These are phyloP conservation scores for Volvariella surrecta DNA, from an alignment of 1,284 basidiomycete species.

Conservation along the genomic window DNA sequence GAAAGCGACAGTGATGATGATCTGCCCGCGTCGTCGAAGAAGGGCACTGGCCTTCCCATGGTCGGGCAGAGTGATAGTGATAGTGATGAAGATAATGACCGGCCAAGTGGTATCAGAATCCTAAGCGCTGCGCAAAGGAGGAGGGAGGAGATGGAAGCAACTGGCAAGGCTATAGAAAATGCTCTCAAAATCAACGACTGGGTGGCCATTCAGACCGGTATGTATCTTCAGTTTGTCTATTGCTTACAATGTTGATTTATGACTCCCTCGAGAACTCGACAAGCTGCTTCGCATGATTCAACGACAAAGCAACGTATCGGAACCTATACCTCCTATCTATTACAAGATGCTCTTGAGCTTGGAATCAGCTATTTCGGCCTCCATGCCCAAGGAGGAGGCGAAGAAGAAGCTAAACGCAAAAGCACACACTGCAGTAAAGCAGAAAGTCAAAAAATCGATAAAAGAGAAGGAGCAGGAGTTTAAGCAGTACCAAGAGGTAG, in stretches of 20 bases:
- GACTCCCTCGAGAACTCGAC: constrained; percentile 75
- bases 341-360: constrained; percentile 73
- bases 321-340: constrained; percentile 86
- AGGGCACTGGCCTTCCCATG: constrained; percentile 15
- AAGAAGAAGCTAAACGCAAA: constrained; percentile 98
- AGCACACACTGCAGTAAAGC: constrained; percentile 94
- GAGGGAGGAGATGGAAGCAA: constrained; percentile 82
- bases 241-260: constrained; percentile 8
- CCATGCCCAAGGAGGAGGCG: constrained; percentile 78
- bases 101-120: constrained; percentile 53
- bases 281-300: constrained; percentile 88
- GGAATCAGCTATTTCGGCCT: constrained; percentile 69
- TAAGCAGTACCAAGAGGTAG: constrained; percentile 74
- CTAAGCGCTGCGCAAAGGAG: constrained; percentile 81
- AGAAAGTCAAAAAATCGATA: constrained; percentile 87
- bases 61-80: constrained; percentile 52
- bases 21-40: constrained; percentile 18
- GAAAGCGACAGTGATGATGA: constrained; percentile 35
- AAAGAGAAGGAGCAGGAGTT: constrained; percentile 88
- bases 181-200: constrained; percentile 96
- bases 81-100: constrained; percentile 64
- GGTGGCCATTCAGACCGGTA: constrained; percentile 86
- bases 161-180: constrained; percentile 89
- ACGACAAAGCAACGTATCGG: constrained; percentile 80
- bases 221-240: constrained; percentile 13